These are phyloP conservation scores for Lichtheimia corymbifera DNA, from an alignment of 371 early-diverging fungal genomes.

Conservation along the genomic window DNA sequence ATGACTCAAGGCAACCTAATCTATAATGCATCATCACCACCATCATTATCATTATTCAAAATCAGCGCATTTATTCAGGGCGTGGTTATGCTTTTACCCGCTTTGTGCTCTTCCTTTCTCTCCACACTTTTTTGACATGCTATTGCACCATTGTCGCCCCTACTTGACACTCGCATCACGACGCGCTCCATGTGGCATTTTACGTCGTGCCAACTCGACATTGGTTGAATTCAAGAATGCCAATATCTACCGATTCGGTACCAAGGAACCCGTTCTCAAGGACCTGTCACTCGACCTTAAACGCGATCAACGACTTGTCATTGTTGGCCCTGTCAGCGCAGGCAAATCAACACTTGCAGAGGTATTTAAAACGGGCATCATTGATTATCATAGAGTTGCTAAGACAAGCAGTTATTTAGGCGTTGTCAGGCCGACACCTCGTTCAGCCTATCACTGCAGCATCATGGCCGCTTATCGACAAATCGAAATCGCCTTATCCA, in stretches of 20 bases:
- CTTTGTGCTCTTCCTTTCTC: too few relatives aligned
- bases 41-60: too few relatives aligned
- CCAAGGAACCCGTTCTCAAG: slow-evolving; percentile 37
- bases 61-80: too few relatives aligned
- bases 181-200: neutral
- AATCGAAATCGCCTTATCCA: slow-evolving; percentile 25
- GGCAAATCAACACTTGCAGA: slow-evolving; percentile 55
- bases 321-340: slow-evolving; percentile 50
- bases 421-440: slow-evolving; percentile 42
- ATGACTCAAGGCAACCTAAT: too few relatives aligned
- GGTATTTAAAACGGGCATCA: slow-evolving; percentile 10
- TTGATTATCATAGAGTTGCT: neutral
- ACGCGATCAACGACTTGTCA: slow-evolving; percentile 35
- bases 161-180: too few relatives aligned
- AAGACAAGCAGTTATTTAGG: slow-evolving; percentile 12
- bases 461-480: slow-evolving; percentile 37
- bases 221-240: slow-evolving; percentile 38
- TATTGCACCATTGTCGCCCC: too few relatives aligned
- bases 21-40: too few relatives aligned
- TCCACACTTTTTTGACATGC: too few relatives aligned
- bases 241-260: slow-evolving; percentile 38
- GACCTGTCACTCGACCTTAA: slow-evolving; percentile 33
- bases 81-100: too few relatives aligned
- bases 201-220: slow-evolving; percentile 3
- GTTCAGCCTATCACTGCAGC: slow-evolving; percentile 35